Percentiles rank a stretch among this genome's conserved stretches.
phyloP scores from a whole-genome alignment of 176 grass and related monocot genomes.

The barley (Hordeum vulgare) region DNA sequence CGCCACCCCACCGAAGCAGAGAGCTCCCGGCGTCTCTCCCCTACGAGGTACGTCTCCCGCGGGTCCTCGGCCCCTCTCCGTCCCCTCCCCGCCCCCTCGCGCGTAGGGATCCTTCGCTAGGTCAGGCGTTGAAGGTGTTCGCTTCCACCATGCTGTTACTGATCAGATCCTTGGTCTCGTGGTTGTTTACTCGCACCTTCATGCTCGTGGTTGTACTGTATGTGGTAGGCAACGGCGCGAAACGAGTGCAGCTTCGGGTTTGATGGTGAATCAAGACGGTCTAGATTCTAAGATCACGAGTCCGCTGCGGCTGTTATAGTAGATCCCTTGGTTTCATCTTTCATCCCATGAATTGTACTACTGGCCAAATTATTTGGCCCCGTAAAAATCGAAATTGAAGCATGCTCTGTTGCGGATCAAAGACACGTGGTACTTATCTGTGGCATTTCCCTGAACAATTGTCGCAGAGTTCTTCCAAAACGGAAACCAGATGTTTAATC shows the following conservation, averaged over 20 bases:
- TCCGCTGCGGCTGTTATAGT: not conserved
- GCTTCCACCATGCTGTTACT: not conserved
- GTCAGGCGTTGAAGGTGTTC: not conserved
- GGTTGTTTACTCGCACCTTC: not conserved
- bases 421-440: not conserved
- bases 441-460: not conserved
- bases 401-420: not conserved
- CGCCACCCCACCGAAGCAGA: not conserved
- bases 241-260: no score
- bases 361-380: no score
- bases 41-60: not conserved
- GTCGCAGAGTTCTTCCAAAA: not conserved
- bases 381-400: not conserved
- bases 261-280: not conserved
- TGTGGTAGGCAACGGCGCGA: not conserved
- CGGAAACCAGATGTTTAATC: not conserved
- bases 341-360: not conserved
- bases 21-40: not conserved
- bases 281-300: not conserved
- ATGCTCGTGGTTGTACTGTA: not conserved
- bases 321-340: not conserved
- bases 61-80: not conserved
- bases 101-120: not conserved
- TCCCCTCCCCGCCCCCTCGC: not conserved
- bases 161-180: not conserved